Base-by-base conservation (phyloP, 1,139 yeast genomes). In the Pneumocystis canis region DNA sequence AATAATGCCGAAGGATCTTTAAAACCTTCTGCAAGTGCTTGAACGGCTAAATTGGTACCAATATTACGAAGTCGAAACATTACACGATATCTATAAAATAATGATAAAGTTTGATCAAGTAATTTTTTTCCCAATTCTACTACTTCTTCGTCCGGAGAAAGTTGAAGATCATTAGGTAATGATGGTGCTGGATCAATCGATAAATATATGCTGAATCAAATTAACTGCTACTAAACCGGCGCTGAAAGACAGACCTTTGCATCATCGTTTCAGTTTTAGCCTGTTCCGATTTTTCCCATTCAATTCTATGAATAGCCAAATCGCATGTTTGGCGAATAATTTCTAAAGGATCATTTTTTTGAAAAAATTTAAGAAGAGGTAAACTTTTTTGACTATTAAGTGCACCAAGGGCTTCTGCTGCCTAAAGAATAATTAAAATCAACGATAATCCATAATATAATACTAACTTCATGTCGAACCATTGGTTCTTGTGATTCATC, bases 141-240 rank as follows among this genome's bases (percentile, higher is more conserved):
- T 59, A 92, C 79, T 72, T 80, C 77, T 67, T 75, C 78, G 60
- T 81, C 82, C 16, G 59, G 31, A 66, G 79, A 77, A 31, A 66
- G 62, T 6, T 62, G 63, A 67, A 67, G 68, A 56, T 84, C 84
- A 59, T 81, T 73, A 28, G 94, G 85, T 73, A 92, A 77, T 11
- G 99, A 97, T 60, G 99, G 99, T 33, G 99, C 99, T 61, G 99
- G 99, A 72, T 94, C 99, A 68, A 92, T 86, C 41, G 96, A 87
- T 40, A 86, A 54, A 54, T 60, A 64, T 80, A 75, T 85, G 92
- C 57, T 53, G 5, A 14, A 53, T 53, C 33, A 53, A 30, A 28
- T 30, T 14, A 53, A 53, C 16, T 4, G 3, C 11, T 28, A 30
- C 16, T 14, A 30, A 53, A 53, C 3, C 11, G 3, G 16, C 7